phyloP scores from a whole-genome alignment of 192 early-diverging fungal genomes.

The Diversispora eburnea region DNA sequence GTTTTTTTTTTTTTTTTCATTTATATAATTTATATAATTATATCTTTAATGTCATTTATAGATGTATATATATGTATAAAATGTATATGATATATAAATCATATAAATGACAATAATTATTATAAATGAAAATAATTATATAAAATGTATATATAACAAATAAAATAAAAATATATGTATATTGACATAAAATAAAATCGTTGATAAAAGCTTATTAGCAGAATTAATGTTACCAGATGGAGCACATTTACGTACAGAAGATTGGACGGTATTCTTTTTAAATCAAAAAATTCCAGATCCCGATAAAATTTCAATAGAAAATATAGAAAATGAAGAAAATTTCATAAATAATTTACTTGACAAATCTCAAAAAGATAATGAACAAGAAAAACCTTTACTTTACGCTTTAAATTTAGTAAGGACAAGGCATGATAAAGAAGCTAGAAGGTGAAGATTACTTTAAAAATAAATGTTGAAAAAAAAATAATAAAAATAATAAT shows the following conservation, averaged over 20 bases:
- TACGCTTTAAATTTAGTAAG: conserved; percentile 91
- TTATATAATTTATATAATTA: too few species aligned
- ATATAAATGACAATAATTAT: not conserved
- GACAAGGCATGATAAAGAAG: conserved; percentile 82
- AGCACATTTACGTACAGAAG: conserved; percentile 86
- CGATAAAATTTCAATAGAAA: conserved; percentile 36
- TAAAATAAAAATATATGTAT: not conserved
- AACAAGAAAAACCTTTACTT: conserved; percentile 62
- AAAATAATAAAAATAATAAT: not conserved
- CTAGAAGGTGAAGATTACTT: conserved; percentile 47
- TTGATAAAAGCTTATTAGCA: conserved; percentile 62
- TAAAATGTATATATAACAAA: not conserved
- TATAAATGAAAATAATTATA: not conserved
- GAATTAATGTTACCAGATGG: conserved; percentile 97
- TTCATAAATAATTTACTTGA: too few species aligned
- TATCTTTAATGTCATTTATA: too few species aligned
- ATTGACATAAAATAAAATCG: too few species aligned
- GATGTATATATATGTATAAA: too few species aligned
- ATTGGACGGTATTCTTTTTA: conserved; percentile 92
- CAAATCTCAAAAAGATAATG: conserved; percentile 22
- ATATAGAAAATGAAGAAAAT: not conserved
- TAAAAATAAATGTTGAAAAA: not conserved
- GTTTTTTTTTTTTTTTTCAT: conserved; percentile 5
- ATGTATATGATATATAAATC: too few species aligned
- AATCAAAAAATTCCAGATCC: conserved; percentile 65